Base-by-base conservation (phyloP, 2,329 filamentous ascomycete genomes). In the Talaromyces islandicus region DNA sequence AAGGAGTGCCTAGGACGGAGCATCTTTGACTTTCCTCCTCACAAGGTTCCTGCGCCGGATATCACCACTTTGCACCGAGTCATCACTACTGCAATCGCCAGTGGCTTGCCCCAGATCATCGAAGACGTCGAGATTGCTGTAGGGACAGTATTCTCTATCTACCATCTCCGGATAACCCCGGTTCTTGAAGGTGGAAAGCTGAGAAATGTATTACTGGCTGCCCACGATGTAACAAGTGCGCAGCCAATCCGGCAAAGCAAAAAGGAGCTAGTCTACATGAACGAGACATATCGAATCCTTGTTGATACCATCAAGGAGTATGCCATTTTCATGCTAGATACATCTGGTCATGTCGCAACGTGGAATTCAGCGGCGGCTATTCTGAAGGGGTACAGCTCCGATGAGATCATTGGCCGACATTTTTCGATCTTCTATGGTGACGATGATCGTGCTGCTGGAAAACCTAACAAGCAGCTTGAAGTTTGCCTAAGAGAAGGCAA, bases 271-370 rank as follows among this genome's bases (percentile, higher is more conserved):
- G 67, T 78, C 58, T 79, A 81, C 66, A 70, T 75, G 57, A 80
- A 80, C 65, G 81, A 85, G 64, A 80, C 79, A 4, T 86, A 86
- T 67, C 82, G 82, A n/a, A 82, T 86, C 43, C 74, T 88, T 32
- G 77, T 87, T 38, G 81, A 87, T 63, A 83, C 80, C 0, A 82
- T 86, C 65, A 84, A 82, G 69, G 83, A 86, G 62, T 86, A 85
- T 65, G 84, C 84, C 60, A 87, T 87, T 62, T 88, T 86, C 66
- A 81, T 86, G 73, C 76, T 86, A 29, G 83, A 85, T 57, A 77
- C 81, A 0, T 70, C 74, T 3, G 84, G 84, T n/a, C 73, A 80
- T 64, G 78, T 86, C 17, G 77, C 77, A 1, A 85, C 83, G 0
- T 86, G 83, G 84, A 86, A 85, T 63, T 73, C 76, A 0, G 83